Conservation (phyloP, 345 rosid genomes). For the Syzygium grande region DNA sequence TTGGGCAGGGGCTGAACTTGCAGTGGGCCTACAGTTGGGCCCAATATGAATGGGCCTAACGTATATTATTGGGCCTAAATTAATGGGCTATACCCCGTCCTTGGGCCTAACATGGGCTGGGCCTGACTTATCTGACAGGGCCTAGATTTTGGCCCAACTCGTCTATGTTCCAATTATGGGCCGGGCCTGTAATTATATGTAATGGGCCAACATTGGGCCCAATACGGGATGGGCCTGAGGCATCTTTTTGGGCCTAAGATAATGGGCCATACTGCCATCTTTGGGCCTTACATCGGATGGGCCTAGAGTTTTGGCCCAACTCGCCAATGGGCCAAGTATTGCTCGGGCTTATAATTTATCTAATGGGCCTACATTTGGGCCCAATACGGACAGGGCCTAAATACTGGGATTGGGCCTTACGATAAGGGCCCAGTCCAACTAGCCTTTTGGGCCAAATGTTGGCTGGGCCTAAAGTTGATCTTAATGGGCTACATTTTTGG, state of each 20-base stretch:
- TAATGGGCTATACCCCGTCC: not conserved
- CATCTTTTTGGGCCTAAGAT: not conserved
- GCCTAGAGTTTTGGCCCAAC: not conserved
- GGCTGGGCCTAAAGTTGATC: too few relatives aligned
- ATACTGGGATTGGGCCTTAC: not conserved
- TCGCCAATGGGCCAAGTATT: too few relatives aligned
- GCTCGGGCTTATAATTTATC: not conserved
- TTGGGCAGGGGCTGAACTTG: not conserved
- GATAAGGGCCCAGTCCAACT: not conserved
- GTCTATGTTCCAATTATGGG: rapidly evolving
- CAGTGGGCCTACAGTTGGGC: not conserved
- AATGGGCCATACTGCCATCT: not conserved
- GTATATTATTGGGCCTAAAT: not conserved
- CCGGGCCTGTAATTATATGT: not conserved
- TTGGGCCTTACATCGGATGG: not conserved
- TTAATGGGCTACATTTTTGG: too few relatives aligned
- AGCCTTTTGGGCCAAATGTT: not conserved
- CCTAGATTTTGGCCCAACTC: not conserved
- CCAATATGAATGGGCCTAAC: not conserved
- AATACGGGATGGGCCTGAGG: not conserved
- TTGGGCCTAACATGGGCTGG: not conserved
- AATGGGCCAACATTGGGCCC: not conserved
- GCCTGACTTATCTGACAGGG: not conserved
- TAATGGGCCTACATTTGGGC: not conserved
- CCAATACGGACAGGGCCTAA: too few relatives aligned